A percentile compares a stretch with the other conserved stretches of the same genome.
Conservation (phyloP, 768 basidiomycete genomes). For the Amanita polypyramis region DNA sequence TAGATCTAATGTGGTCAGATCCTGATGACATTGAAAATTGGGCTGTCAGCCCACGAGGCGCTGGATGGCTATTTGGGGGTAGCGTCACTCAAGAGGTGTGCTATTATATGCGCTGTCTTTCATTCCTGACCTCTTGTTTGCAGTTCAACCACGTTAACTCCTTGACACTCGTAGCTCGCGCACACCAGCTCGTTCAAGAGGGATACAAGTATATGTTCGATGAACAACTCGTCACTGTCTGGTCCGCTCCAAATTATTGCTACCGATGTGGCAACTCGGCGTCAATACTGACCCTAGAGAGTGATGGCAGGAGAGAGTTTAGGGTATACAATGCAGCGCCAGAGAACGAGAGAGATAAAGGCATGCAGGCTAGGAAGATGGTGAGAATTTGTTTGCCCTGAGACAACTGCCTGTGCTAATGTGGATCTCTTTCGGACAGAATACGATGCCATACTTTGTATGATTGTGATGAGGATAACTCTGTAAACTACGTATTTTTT, state of each 20-base stretch:
- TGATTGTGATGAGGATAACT: slow-evolving; percentile 11
- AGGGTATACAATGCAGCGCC: slow-evolving; percentile 79
- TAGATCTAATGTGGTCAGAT: slow-evolving; percentile 98
- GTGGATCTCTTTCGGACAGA: slow-evolving; percentile 21
- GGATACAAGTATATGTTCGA: slow-evolving; percentile 98
- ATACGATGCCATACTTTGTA: slow-evolving; percentile 46
- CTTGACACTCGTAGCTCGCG: slow-evolving; percentile 81
- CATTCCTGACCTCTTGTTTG: neutral
- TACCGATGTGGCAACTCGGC: slow-evolving; percentile 82
- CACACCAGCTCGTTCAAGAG: slow-evolving; percentile 95
- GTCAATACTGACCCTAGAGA: slow-evolving; percentile 77
- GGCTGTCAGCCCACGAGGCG: slow-evolving; percentile 94
- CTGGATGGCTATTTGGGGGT: slow-evolving; percentile 90
- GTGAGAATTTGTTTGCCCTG: slow-evolving; percentile 31
- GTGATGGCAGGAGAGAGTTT: slow-evolving; percentile 56
- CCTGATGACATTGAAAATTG: slow-evolving; percentile 92
- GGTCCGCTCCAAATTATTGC: slow-evolving; percentile 87
- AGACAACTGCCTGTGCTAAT: neutral
- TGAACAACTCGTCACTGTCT: slow-evolving; percentile 82
- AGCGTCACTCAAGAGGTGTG: slow-evolving; percentile 75
- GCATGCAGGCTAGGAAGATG: slow-evolving; percentile 63
- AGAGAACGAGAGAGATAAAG: slow-evolving; percentile 82
- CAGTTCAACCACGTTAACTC: slow-evolving; percentile 92
- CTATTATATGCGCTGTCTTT: slow-evolving; percentile 1
- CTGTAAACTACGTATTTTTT: neutral